These are phyloP conservation scores for Lentinus tigrinus DNA, from an alignment of 768 basidiomycete genomes.

Conservation along the genomic window DNA sequence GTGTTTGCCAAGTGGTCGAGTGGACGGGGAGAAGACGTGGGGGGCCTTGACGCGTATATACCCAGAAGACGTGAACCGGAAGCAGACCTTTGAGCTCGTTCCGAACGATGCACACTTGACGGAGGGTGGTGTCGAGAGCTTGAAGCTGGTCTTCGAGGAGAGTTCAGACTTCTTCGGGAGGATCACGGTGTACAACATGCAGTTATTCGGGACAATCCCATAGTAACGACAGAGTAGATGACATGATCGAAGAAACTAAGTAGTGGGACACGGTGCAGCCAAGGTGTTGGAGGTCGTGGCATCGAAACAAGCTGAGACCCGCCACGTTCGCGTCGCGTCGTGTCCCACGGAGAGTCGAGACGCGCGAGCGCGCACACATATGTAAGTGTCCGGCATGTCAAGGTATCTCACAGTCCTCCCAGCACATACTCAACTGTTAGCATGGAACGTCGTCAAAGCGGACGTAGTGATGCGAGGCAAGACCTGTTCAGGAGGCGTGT, in stretches of 20 bases:
- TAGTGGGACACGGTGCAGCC: background rate
- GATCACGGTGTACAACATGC: conserved; percentile 70
- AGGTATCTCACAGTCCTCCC: no score
- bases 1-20: conserved; percentile 15
- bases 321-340: no score
- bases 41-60: conserved; percentile 53
- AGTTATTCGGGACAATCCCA: conserved; percentile 26
- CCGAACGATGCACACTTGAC: conserved; percentile 13
- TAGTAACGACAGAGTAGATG: background rate
- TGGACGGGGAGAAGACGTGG: conserved; percentile 44
- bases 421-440: no score
- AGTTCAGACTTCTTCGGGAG: conserved; percentile 88
- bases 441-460: no score
- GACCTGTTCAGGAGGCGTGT: no score
- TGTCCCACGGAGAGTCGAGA: no score
- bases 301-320: no score
- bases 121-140: conserved; percentile 37
- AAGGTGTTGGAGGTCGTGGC: no score
- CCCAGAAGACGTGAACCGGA: conserved; percentile 78
- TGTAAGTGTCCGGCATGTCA: no score
- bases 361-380: no score
- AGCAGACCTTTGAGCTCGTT: conserved; percentile 61
- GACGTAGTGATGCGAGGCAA: no score
- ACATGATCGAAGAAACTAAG: background rate
- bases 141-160: conserved; percentile 74